Evolutionary conservation across 306 rosid species (phyloP).

Genomic region (Sindora glabra): DNA sequence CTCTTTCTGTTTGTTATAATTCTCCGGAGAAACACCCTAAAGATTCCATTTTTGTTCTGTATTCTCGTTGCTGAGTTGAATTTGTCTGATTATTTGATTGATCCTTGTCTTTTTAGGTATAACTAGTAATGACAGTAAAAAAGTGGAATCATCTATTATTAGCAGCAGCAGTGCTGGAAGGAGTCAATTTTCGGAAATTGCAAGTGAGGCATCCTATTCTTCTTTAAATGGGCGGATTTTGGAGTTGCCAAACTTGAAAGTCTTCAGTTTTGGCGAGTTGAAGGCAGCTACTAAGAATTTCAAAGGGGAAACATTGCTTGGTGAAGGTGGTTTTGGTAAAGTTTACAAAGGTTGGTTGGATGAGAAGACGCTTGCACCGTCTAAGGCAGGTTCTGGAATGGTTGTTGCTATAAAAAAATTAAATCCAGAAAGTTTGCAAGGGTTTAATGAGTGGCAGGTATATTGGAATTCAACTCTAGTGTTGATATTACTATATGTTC

Average conservation of each 20-base stretch:
- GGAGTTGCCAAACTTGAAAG: slow-evolving; percentile 49
- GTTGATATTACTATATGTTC: not conserved
- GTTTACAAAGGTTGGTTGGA: slow-evolving; percentile 88
- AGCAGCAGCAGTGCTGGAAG: too few relatives aligned
- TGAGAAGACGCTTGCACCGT: slow-evolving; percentile 50
- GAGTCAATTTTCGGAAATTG: too few relatives aligned
- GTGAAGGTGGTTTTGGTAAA: slow-evolving; percentile 87
- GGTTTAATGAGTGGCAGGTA: slow-evolving; percentile 86
- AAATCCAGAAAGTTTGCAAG: slow-evolving; percentile 67
- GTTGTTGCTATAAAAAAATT: slow-evolving; percentile 70
- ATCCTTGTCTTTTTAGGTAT: slow-evolving; percentile 19
- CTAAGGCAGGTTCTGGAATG: slow-evolving; percentile 49
- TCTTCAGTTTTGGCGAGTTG: slow-evolving; percentile 52
- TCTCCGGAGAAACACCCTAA: not conserved
- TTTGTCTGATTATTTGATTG: not conserved
- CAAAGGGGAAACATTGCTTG: slow-evolving; percentile 50
- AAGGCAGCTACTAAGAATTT: slow-evolving; percentile 54
- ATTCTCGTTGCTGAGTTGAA: not conserved
- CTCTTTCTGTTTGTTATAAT: not conserved
- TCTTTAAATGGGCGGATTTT: slow-evolving; percentile 30
- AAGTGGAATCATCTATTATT: slow-evolving; percentile 17
- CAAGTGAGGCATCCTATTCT: not conserved
- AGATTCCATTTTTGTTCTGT: too few relatives aligned
- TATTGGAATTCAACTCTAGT: not conserved
- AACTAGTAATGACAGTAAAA: slow-evolving; percentile 22